Evolutionary conservation across 805 yeast genomes (phyloP).

Genomic region (Suhomyces sp.): DNA sequence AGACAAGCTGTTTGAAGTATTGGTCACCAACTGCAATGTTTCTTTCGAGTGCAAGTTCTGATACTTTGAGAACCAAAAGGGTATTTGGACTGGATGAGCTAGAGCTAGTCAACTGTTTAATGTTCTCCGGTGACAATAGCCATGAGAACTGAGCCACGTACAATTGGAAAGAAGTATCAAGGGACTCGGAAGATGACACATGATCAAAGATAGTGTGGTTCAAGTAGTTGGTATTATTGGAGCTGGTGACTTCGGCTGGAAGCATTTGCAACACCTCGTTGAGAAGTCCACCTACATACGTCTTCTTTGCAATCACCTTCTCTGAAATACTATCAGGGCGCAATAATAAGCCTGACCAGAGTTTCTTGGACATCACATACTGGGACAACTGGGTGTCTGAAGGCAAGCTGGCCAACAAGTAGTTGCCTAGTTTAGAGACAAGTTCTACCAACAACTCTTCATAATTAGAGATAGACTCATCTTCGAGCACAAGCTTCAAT

Average conservation of each 20-base stretch:
- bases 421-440: slow-evolving; percentile 46
- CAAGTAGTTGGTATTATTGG: background rate
- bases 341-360: slow-evolving; percentile 20
- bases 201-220: background rate
- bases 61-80: slow-evolving; percentile 1
- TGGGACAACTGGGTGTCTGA: slow-evolving; percentile 10
- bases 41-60: slow-evolving; percentile 1
- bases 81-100: background rate
- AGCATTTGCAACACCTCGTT: slow-evolving; percentile 36
- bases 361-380: slow-evolving; percentile 20
- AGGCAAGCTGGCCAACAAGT: slow-evolving; percentile 13
- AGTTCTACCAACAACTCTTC: slow-evolving; percentile 29
- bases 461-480: slow-evolving; percentile 17
- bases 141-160: slow-evolving; percentile 21
- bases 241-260: slow-evolving; percentile 3
- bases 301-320: slow-evolving; percentile 16
- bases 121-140: slow-evolving; percentile 23
- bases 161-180: slow-evolving; percentile 13
- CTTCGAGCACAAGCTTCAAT: slow-evolving; percentile 27
- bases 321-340: background rate
- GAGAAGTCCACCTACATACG: slow-evolving; percentile 28
- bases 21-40: background rate
- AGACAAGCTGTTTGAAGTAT: slow-evolving; percentile 1
- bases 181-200: background rate
- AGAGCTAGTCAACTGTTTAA: slow-evolving; percentile 8